phyloP scores from a whole-genome alignment of 768 basidiomycete genomes.

The Lactifluus hygrophoroides region DNA sequence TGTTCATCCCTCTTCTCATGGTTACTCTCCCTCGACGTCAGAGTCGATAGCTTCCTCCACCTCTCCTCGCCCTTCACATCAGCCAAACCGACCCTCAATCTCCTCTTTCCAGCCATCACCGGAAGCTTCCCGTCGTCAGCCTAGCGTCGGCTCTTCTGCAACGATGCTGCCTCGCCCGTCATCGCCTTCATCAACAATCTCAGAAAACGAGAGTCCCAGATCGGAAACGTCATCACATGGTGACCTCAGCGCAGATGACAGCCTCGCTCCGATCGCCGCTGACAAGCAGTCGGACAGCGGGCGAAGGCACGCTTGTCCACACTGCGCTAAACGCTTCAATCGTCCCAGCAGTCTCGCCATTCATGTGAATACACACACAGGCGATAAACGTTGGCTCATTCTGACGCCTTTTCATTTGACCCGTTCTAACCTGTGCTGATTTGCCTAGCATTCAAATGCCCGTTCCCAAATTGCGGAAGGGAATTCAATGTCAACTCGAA shows the following conservation, averaged over 20 bases:
- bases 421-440: constrained; percentile 11
- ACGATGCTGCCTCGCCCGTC: constrained; percentile 3
- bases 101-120: constrained; percentile 3
- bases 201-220: constrained; percentile 15
- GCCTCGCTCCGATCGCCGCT: constrained; percentile 1
- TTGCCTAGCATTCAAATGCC: constrained; percentile 59
- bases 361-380: constrained; percentile 62
- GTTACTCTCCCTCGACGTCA: not conserved
- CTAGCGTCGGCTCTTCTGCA: not conserved
- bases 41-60: not conserved
- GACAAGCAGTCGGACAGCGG: constrained; percentile 20
- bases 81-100: not conserved
- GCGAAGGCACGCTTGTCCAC: constrained; percentile 30
- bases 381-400: constrained; percentile 48
- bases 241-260: constrained; percentile 12
- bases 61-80: constrained; percentile 2
- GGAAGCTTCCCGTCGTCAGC: constrained; percentile 11
- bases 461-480: constrained; percentile 63
- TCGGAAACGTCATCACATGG: constrained; percentile 10
- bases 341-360: constrained; percentile 59
- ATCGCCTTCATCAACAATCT: constrained; percentile 17
- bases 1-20: not conserved
- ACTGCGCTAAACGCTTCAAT: constrained; percentile 58
- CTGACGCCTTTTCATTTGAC: not conserved
- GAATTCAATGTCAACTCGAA: constrained; percentile 82